Percentiles rank a stretch among this genome's conserved stretches.
These are phyloP conservation scores for Aegilops umbellulata DNA, from an alignment of 176 grass and related monocot species.

Conservation along the genomic window DNA sequence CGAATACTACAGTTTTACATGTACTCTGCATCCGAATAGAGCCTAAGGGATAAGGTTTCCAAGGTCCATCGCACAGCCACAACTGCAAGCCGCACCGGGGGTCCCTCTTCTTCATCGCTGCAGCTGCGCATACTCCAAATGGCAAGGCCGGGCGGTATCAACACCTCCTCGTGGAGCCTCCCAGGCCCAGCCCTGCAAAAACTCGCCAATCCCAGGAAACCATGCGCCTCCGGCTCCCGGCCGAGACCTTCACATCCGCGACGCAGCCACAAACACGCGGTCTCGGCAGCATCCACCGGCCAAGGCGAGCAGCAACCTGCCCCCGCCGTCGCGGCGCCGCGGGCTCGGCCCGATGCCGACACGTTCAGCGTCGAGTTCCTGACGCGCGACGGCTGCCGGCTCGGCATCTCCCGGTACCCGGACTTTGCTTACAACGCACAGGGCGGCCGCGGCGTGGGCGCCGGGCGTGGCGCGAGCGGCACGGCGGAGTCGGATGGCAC, in stretches of 20 bases:
- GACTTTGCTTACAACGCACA: conserved; percentile 79
- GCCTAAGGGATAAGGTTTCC: conserved; percentile 29
- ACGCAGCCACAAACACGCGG: neutral
- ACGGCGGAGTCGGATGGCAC: conserved; percentile 4
- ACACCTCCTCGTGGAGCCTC: conserved; percentile 19
- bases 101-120: neutral
- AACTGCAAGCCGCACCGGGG: neutral
- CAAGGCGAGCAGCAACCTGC: conserved; percentile 32
- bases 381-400: conserved; percentile 67
- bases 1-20: no score
- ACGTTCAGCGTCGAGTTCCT: conserved; percentile 48
- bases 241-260: neutral
- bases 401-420: conserved; percentile 84
- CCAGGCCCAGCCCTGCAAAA: conserved; percentile 24
- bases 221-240: neutral
- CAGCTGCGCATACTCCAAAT: conserved; percentile 24
- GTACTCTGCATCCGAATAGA: neutral
- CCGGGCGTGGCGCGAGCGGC: neutral
- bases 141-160: conserved; percentile 24
- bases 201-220: neutral
- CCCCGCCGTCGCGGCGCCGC: neutral
- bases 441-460: conserved; percentile 60
- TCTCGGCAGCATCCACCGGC: conserved; percentile 21
- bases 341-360: neutral
- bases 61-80: conserved; percentile 15